phyloP scores from a whole-genome alignment of 2,329 filamentous ascomycete species.

The Cladosporium sp. region DNA sequence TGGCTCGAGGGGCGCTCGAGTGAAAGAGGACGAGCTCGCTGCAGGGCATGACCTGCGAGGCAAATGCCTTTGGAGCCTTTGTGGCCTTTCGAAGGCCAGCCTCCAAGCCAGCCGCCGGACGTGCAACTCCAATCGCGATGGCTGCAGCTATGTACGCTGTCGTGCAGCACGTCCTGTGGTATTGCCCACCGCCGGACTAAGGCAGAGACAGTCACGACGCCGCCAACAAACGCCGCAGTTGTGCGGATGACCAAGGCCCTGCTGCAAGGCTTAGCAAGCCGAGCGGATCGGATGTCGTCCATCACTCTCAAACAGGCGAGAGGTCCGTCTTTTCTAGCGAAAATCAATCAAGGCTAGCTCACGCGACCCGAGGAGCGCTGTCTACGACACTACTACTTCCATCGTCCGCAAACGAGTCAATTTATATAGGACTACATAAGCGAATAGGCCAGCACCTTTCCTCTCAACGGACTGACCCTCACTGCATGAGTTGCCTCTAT shows the following conservation, averaged over 20 bases:
- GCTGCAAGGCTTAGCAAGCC: background rate
- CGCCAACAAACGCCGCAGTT: background rate
- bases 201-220: background rate
- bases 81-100: too few relatives aligned
- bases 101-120: background rate
- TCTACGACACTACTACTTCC: too few relatives aligned
- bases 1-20: background rate
- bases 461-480: background rate
- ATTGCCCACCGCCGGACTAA: too few relatives aligned
- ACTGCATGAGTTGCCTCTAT: too few relatives aligned
- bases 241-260: background rate
- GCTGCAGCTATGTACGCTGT: background rate
- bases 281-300: background rate
- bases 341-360: background rate
- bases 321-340: slow-evolving; percentile 1
- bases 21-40: background rate
- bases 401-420: background rate
- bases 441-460: background rate
- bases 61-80: background rate
- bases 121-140: background rate
- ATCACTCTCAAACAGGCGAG: slow-evolving; percentile 5
- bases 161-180: slow-evolving; percentile 3
- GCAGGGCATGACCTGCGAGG: slow-evolving; percentile 4
- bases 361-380: slow-evolving; percentile 2
- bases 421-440: too few relatives aligned